phyloP scores from a whole-genome alignment of 2,329 filamentous ascomycete species.

The Colletotrichum brevisporum region DNA sequence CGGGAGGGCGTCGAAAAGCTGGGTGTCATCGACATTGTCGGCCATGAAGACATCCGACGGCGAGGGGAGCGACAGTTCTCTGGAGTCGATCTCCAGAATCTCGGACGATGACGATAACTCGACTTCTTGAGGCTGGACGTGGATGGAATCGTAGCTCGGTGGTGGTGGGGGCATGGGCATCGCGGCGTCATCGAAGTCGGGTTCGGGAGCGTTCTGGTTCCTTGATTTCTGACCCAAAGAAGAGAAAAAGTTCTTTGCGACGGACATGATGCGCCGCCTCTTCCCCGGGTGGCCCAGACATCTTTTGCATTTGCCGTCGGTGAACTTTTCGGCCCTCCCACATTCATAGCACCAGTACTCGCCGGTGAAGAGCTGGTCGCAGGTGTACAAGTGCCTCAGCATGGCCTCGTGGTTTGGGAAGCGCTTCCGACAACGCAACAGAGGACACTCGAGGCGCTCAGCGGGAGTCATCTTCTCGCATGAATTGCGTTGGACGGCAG shows the following conservation, averaged over 20 bases:
- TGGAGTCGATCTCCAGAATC: constrained; percentile 68
- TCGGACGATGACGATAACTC: constrained; percentile 66
- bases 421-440: constrained; percentile 64
- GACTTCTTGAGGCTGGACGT: constrained; percentile 49
- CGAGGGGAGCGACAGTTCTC: constrained; percentile 52
- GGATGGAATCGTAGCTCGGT: constrained; percentile 62
- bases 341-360: constrained; percentile 72
- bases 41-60: background rate
- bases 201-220: constrained; percentile 50
- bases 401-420: constrained; percentile 68
- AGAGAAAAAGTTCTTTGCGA: constrained; percentile 69
- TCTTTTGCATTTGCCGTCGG: constrained; percentile 64
- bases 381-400: constrained; percentile 66
- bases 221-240: constrained; percentile 64
- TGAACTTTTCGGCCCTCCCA: constrained; percentile 65
- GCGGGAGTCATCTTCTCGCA: constrained; percentile 61
- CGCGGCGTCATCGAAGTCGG: constrained; percentile 50
- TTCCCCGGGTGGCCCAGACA: constrained; percentile 66
- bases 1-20: background rate
- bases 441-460: constrained; percentile 66
- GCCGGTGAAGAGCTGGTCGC: constrained; percentile 62
- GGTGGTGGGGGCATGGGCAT: constrained; percentile 48
- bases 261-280: constrained; percentile 65
- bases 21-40: background rate
- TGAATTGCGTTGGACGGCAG: constrained; percentile 67